Base-by-base conservation (phyloP, 2,329 filamentous ascomycete species). In the Didymella sp. region DNA sequence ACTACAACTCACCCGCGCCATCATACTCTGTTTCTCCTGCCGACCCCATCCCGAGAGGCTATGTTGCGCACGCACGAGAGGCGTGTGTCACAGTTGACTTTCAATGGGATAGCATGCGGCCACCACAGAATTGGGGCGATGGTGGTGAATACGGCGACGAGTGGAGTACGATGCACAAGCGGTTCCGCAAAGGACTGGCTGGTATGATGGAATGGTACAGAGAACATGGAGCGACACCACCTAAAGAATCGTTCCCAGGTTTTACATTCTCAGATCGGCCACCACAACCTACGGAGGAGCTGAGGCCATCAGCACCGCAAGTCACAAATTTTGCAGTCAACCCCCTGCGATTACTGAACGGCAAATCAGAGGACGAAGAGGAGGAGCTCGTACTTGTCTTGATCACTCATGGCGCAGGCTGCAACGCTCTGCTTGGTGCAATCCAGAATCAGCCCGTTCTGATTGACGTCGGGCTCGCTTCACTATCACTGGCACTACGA, bases 341-440 rank as follows among this genome's bases (percentile, higher is more conserved):
- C 11, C 64, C 68, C 22, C 67, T 72, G 69, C 75, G 63, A 60
- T 75, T 31, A 4, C 71, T 78, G n/a, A 65, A 62, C n/a, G 58
- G 69, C 6, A 64, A 66, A 22, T 59, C 71, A 3, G 78, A 82
- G 1, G 79, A 83, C 1, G 81, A 84, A 2, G 83, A 86, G 0
- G 85, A 89, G 13, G 85, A 87, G 66, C 85, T 92, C 1, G 88
- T 98, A 1, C 80, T 99, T 15, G 83, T 99, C 37, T 79, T 99
- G 7, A 90, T 99, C 21, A 96, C 95, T 0, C 95, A 99, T 72
- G 94, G 94, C 22, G 95, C 95, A 13, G 95, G 95, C 35, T 96
- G 94, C 77, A 99, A 99, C 78, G 95, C 95, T 2, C 78, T 99
- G 41, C 93, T 99, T 60, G 92, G 94, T 12, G 92, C 92, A 24